Percentiles rank a stretch among this genome's conserved stretches.
phyloP scores from a whole-genome alignment of 2,329 filamentous ascomycete species.

The Diaporthe sp. region DNA sequence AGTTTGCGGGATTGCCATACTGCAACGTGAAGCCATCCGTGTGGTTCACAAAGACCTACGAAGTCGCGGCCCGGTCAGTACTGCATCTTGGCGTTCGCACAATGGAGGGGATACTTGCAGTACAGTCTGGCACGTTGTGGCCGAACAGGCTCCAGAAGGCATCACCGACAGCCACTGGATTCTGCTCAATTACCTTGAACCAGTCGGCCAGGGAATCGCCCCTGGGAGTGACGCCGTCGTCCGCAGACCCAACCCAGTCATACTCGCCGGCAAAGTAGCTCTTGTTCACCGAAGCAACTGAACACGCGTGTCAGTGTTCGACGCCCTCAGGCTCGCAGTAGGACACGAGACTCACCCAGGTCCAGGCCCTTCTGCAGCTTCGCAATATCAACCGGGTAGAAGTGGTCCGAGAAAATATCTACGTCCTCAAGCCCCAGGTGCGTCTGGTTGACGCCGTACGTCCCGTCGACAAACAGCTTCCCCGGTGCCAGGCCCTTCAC shows the following conservation, averaged over 20 bases:
- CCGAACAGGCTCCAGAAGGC: constrained; percentile 63
- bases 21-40: constrained; percentile 61
- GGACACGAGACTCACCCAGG: constrained; percentile 41
- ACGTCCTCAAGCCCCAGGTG: constrained; percentile 59
- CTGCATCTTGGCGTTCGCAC: too few species aligned
- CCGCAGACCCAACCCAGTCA: constrained; percentile 56
- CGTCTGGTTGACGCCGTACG: constrained; percentile 61
- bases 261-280: constrained; percentile 63
- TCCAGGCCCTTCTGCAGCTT: constrained; percentile 54
- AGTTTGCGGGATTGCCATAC: constrained; percentile 59
- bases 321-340: too few species aligned
- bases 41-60: constrained; percentile 56
- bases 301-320: too few species aligned
- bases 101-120: too few species aligned
- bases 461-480: constrained; percentile 63
- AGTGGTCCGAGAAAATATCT: constrained; percentile 64
- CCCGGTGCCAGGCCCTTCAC: constrained; percentile 59
- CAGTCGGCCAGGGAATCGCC: constrained; percentile 55
- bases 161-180: constrained; percentile 56
- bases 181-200: constrained; percentile 56
- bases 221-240: constrained; percentile 40
- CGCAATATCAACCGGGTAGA: constrained; percentile 58
- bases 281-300: constrained; percentile 51
- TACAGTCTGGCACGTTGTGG: constrained; percentile 56
- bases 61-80: too few species aligned